Percentiles rank a stretch among this genome's conserved stretches.
phyloP scores from a whole-genome alignment of 2,329 filamentous ascomycete genomes.

The Colletotrichum trifolii region DNA sequence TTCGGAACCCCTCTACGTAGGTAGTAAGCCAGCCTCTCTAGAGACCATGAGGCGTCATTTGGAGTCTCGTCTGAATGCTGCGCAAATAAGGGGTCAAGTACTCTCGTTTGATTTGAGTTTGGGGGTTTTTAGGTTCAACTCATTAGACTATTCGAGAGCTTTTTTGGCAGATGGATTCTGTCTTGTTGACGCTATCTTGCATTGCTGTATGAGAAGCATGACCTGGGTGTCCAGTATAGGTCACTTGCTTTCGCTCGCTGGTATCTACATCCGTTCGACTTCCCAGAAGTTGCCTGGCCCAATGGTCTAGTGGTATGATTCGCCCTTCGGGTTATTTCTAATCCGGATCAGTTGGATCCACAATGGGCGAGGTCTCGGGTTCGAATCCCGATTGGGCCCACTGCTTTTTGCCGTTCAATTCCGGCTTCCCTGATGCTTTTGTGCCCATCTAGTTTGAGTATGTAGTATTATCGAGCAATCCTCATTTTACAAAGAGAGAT shows the following conservation, averaged over 20 bases:
- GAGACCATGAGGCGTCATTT: too few relatives aligned
- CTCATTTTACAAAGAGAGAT: too few relatives aligned
- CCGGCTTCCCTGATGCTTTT: not conserved
- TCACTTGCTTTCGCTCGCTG: fast-evolving
- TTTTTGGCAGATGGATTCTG: too few relatives aligned
- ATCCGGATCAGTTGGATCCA: slow-evolving; percentile 15
- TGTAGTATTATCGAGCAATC: too few relatives aligned
- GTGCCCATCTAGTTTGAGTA: not conserved
- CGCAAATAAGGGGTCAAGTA: too few relatives aligned
- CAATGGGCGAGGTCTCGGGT: slow-evolving; percentile 34
- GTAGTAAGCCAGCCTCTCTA: too few relatives aligned
- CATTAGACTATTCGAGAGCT: too few relatives aligned
- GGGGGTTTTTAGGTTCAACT: not conserved
- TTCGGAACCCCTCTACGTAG: not conserved
- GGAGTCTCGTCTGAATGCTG: too few relatives aligned
- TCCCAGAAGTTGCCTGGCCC: slow-evolving; percentile 13
- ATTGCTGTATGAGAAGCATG: not conserved
- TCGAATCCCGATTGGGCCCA: slow-evolving; percentile 33
- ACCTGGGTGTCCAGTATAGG: not conserved
- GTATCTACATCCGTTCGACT: not conserved
- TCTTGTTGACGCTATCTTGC: too few relatives aligned
- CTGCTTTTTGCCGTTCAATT: not conserved
- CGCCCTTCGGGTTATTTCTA: slow-evolving; percentile 28
- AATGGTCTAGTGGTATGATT: slow-evolving; percentile 38
- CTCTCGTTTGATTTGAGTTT: not conserved